A percentile compares a stretch with the other conserved stretches of the same genome.
phyloP scores from a whole-genome alignment of 2,329 filamentous ascomycete genomes.

The Exophiala oligosperma region DNA sequence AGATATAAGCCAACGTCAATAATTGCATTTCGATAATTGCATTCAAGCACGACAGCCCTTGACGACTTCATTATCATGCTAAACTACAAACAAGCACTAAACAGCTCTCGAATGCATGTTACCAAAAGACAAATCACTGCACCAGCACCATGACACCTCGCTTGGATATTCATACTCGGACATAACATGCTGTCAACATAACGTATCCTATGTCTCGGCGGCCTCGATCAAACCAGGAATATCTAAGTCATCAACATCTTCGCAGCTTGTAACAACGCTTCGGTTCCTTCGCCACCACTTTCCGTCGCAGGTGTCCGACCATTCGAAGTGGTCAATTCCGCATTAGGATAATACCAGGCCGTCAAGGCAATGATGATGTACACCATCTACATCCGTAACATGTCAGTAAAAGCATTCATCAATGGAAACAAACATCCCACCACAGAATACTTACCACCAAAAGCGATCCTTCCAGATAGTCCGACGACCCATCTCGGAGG shows the following conservation, averaged over 20 bases:
- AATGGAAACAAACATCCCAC: no score
- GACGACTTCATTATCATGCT: no score
- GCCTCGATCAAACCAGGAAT: not conserved
- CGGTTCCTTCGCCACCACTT: constrained; percentile 5
- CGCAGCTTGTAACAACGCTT: constrained; percentile 11
- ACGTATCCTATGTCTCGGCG: not conserved
- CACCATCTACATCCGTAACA: constrained; percentile 37
- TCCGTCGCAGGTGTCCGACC: constrained; percentile 10
- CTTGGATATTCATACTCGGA: not conserved
- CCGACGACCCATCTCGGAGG: constrained; percentile 81
- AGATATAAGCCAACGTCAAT: no score
- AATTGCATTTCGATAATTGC: no score
- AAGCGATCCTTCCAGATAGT: constrained; percentile 84
- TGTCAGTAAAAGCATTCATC: not conserved
- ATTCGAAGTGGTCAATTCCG: constrained; percentile 32
- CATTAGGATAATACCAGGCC: constrained; percentile 63
- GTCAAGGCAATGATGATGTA: constrained; percentile 64
- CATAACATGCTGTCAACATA: not conserved
- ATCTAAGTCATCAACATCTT: constrained; percentile 18
- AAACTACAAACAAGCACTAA: no score
- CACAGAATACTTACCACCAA: constrained; percentile 57
- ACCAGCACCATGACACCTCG: not conserved
- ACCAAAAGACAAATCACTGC: not conserved
- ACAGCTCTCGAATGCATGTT: not conserved
- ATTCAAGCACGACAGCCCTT: no score